Percentiles rank a stretch among this genome's conserved stretches.
Evolutionary conservation across 2,329 filamentous ascomycete species (phyloP).

Genomic region (Colletotrichum liaoningense): DNA sequence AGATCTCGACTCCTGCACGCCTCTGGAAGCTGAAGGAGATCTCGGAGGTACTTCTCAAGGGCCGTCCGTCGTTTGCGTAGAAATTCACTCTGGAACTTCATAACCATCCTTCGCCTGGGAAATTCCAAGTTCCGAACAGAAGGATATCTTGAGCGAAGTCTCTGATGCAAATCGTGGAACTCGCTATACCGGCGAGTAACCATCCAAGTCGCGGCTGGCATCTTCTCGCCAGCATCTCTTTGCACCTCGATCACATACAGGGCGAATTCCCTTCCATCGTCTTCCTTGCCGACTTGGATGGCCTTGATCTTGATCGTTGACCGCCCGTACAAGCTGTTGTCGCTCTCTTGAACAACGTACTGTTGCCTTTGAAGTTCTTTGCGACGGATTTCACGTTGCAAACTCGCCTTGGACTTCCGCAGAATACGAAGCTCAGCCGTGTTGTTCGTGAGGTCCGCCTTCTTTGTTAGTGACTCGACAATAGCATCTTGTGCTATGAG

Average conservation of each 20-base stretch:
- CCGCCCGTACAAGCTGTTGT: constrained; percentile 95
- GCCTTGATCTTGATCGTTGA: constrained; percentile 91
- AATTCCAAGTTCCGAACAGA: constrained; percentile 93
- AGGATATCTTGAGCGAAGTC: constrained; percentile 84
- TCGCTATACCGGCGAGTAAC: constrained; percentile 96
- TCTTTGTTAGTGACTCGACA: constrained; percentile 89
- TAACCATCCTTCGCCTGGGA: constrained; percentile 88
- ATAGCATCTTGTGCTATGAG: constrained; percentile 89
- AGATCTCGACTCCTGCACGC: constrained; percentile 95
- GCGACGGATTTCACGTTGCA: constrained; percentile 90
- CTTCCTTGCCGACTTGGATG: constrained; percentile 90
- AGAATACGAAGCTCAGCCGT: constrained; percentile 92
- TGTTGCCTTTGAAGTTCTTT: constrained; percentile 97
- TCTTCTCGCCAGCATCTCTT: constrained; percentile 90
- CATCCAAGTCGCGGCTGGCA: constrained; percentile 95
- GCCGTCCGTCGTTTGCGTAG: constrained; percentile 87
- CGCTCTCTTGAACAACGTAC: constrained; percentile 96
- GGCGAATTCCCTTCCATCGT: constrained; percentile 93
- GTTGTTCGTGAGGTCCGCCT: constrained; percentile 97
- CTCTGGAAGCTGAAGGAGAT: constrained; percentile 87
- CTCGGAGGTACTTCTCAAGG: constrained; percentile 85
- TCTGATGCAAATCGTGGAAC: constrained; percentile 95
- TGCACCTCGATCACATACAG: constrained; percentile 94
- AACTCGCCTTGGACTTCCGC: constrained; percentile 91
- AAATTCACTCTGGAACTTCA: constrained; percentile 97